Evolutionary conservation across 2,329 filamentous ascomycete species (phyloP), one percentile per base, ranked within the genome.

Genomic region (Colletotrichum sojae): DNA sequence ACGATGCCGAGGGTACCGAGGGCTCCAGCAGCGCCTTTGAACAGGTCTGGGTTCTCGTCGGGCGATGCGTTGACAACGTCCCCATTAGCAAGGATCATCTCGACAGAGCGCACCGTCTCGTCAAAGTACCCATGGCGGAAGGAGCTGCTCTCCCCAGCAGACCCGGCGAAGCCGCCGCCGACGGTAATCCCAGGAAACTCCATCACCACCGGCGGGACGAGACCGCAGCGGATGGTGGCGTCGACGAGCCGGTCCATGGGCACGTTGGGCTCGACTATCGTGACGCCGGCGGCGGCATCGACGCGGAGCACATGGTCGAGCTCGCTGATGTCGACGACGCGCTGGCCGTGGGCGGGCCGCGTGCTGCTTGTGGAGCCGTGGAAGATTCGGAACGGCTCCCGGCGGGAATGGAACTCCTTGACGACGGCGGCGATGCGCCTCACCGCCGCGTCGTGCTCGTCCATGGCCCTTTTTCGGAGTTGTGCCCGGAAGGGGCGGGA

Each of bases 311-410:
- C 87, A 77, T 88, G 85, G 71, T 83, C 85, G 10, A 95, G 85
- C 4, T 77, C 75, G 78, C 89, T 91, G 45, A 91, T 94, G 77
- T 94, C 91, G 63, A 95, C 83, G 10, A 89, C 87, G 73, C 87
- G 88, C 76, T 85, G 83, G 13, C 78, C 76, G 20, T 82, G 80
- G 8, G 84, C 84, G 27, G 86, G 85, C 8, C 92, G 89, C 45
- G 92, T 94, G 78, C 89, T 93, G 81, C 93, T 94, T 27, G 92
- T 94, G 0, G 91, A 90, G 70, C 92, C 92, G 79, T 94, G 92
- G 73, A 90, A 92, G 76, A 94, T 90, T n/a, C 91, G 86, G 79
- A 93, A 94, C 2, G 90, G 87, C 75, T 83, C 78, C 67, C 81
- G 77, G 8, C 73, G 76, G 3, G 78, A 74, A 60, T 84, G 76